A percentile compares a stretch with the other conserved stretches of the same genome.
Evolutionary conservation across 805 yeast species (phyloP).

Genomic region (Saccharomycopsis fermentans): DNA sequence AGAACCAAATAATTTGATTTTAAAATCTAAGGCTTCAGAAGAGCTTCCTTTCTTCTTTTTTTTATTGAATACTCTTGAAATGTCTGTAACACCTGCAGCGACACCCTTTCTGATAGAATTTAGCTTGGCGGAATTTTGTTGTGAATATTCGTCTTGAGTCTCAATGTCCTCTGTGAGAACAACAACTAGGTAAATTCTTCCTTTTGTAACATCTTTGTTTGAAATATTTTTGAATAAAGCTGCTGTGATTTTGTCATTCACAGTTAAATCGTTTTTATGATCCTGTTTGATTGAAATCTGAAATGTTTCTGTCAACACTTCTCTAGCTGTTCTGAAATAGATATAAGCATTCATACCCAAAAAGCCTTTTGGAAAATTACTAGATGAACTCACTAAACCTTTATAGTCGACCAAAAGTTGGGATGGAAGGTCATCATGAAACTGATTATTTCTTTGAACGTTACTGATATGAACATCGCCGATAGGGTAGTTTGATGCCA

Average conservation of each 20-base stretch:
- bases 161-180: constrained; percentile 61
- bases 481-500: constrained; percentile 62
- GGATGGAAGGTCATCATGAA: constrained; percentile 36
- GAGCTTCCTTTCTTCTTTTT: constrained; percentile 48
- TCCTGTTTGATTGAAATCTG: constrained; percentile 52
- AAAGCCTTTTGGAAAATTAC: constrained; percentile 53
- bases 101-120: constrained; percentile 53
- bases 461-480: constrained; percentile 27
- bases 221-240: constrained; percentile 75
- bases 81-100: constrained; percentile 83
- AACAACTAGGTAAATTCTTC: constrained; percentile 67
- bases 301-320: constrained; percentile 70
- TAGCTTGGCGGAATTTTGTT: constrained; percentile 8
- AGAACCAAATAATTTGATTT: constrained; percentile 63
- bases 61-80: constrained; percentile 64
- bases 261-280: constrained; percentile 39
- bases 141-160: constrained; percentile 24
- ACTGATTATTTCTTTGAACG: constrained; percentile 40
- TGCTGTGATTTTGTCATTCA: constrained; percentile 53
- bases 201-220: constrained; percentile 47
- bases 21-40: constrained; percentile 61
- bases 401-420: constrained; percentile 73
- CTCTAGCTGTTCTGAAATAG: constrained; percentile 54
- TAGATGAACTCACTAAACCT: constrained; percentile 50
- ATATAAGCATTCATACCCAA: constrained; percentile 64